Evolutionary conservation across 1,284 basidiomycete species (phyloP).

Genomic region (Irpex sp.): DNA sequence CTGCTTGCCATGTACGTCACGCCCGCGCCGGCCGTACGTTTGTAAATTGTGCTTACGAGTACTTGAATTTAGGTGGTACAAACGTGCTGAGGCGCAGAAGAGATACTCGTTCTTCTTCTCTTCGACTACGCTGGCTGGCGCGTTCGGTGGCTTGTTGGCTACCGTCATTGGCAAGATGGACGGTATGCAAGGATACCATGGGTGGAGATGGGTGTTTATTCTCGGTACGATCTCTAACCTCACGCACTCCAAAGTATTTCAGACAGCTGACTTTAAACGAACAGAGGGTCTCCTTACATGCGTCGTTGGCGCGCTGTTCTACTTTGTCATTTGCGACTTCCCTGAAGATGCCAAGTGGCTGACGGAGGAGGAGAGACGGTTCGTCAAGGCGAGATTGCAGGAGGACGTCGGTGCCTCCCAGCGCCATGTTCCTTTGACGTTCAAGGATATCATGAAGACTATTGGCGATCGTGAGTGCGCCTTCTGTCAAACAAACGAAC

Average conservation of each 20-base stretch:
- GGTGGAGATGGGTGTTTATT: constrained; percentile 39
- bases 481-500: background rate
- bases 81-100: constrained; percentile 34
- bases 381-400: constrained; percentile 20
- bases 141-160: constrained; percentile 32
- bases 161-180: constrained; percentile 34
- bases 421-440: constrained; percentile 12
- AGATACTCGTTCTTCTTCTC: constrained; percentile 36
- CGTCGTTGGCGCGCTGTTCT: constrained; percentile 26
- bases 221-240: constrained; percentile 26
- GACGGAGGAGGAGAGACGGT: constrained; percentile 18
- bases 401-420: constrained; percentile 23
- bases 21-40: background rate
- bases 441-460: constrained; percentile 14
- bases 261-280: too few species aligned
- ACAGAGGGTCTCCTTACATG: constrained; percentile 34
- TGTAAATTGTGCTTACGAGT: background rate
- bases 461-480: constrained; percentile 19
- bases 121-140: constrained; percentile 30
- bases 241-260: too few species aligned
- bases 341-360: constrained; percentile 24
- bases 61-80: constrained; percentile 28
- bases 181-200: constrained; percentile 26
- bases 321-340: constrained; percentile 24
- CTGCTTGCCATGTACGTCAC: constrained; percentile 28